Base-by-base conservation (phyloP, 768 basidiomycete species). In the Lactarius deliciosus region DNA sequence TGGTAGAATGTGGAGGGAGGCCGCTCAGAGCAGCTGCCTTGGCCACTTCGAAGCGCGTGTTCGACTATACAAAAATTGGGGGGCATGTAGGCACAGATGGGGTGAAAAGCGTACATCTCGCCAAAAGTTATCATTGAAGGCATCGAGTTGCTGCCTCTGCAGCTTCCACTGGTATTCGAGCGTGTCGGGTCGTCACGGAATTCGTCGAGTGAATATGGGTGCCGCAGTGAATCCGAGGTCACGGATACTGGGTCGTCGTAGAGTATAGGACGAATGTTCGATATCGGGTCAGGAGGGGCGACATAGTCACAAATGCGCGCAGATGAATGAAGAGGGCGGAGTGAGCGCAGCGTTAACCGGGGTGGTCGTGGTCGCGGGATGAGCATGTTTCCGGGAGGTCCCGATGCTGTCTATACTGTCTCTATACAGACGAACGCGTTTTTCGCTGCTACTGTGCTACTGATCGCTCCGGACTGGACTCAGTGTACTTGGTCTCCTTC, bases 81-180 rank as follows among this genome's bases (percentile, higher is more conserved):
- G 18, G 18, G n/a, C 20, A 10, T 45, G 18, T 56, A 28, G 28
- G 28, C 28, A 15, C n/a, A 72, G 22, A 7, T n/a, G 6, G 34
- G 13, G 43, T 1, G 53, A 43, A 53, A 15, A n/a, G 82, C 90
- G 70, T 73, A 93, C 92, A 62, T 93, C 87, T 61, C 85, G 76
- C 92, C 92, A 94, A 74, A 92, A 94, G 20, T 81, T 77, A 63
- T 94, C 88, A 68, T 92, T 88, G 72, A 90, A 87, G 28, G 85
- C 80, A 72, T 93, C 90, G 25, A 92, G 76, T 64, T 87, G 85
- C 75, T 91, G 87, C 61, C 87, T 80, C 66, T 87, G 84, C 56
- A 92, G 76, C 66, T 84, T 86, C 80, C 83, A 89, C 72, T 89
- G 90, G 57, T 92, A 81, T 63, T 90, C 87, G 9, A 83, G 79